Evolutionary conservation across 139 green algal species (phyloP).

Genomic region (Asterochloris sp.): DNA sequence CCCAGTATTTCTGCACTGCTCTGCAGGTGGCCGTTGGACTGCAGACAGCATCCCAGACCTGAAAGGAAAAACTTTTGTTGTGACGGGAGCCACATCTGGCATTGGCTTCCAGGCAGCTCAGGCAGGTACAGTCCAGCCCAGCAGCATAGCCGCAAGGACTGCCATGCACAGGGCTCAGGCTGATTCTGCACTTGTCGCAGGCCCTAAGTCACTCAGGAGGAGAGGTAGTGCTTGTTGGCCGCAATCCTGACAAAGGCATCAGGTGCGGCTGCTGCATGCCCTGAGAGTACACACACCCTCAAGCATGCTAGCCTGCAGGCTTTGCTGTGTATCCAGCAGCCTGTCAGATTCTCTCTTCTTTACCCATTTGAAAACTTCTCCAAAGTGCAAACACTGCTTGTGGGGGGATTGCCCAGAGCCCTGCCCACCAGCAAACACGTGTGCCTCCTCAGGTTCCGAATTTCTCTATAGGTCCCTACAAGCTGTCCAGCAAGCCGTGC

Average conservation of each 20-base stretch:
- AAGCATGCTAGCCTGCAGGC: too few relatives aligned
- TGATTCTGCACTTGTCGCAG: too few relatives aligned
- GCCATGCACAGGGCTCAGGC: neutral
- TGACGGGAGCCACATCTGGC: slow-evolving; percentile 12
- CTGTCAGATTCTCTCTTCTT: too few relatives aligned
- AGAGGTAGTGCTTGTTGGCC: too few relatives aligned
- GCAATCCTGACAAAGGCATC: too few relatives aligned
- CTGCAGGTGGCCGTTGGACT: neutral
- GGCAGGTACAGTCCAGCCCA: neutral
- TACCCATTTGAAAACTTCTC: too few relatives aligned
- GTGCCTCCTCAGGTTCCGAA: neutral
- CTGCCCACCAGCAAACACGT: neutral
- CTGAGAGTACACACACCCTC: too few relatives aligned
- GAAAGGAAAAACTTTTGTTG: slow-evolving; percentile 4
- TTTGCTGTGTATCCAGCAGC: too few relatives aligned
- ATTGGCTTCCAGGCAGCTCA: slow-evolving; percentile 7
- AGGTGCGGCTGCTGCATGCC: too few relatives aligned
- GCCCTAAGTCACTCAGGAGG: too few relatives aligned
- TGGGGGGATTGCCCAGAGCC: too few relatives aligned
- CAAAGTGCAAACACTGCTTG: too few relatives aligned
- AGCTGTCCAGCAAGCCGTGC: slow-evolving; percentile 20
- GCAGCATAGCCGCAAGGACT: neutral
- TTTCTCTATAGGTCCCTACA: neutral
- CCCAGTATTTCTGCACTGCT: neutral
- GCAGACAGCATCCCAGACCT: slow-evolving; percentile 11